Evolutionary conservation across 208 protist species (phyloP).

Genomic region (Wallacemonas collosoma): DNA sequence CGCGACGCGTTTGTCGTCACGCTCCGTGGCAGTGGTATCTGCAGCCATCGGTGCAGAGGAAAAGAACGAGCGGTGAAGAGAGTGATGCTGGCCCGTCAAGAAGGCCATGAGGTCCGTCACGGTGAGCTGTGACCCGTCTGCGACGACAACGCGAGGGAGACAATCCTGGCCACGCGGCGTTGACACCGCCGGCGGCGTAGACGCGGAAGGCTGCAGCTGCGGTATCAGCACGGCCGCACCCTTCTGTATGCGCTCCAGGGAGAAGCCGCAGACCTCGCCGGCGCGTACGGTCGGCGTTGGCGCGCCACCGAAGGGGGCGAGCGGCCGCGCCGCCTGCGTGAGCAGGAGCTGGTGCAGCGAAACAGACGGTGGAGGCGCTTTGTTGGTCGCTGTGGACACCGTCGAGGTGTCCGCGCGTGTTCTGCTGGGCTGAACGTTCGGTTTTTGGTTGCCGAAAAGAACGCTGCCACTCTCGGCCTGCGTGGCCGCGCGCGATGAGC

Average conservation of each 20-base stretch:
- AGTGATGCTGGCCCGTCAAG: constrained; percentile 43
- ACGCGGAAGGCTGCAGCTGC: background rate
- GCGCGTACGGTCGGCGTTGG: background rate
- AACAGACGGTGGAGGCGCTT: background rate
- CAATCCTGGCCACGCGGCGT: background rate
- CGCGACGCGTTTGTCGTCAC: no score
- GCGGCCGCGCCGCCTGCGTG: constrained; percentile 28
- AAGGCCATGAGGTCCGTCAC: constrained; percentile 51
- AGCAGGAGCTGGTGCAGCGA: constrained; percentile 48
- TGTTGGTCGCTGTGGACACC: background rate
- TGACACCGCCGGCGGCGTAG: constrained; percentile 6
- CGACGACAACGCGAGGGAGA: constrained; percentile 47
- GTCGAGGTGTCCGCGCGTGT: background rate
- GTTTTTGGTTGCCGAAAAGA: constrained; percentile 8
- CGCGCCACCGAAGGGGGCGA: background rate
- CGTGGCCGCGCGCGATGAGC: constrained; percentile 8
- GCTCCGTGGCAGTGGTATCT: no score
- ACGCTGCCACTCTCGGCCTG: constrained; percentile 12
- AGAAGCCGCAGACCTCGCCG: constrained; percentile 11
- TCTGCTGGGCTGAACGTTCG: background rate
- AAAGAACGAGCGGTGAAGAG: constrained; percentile 10
- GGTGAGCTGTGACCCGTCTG: constrained; percentile 39
- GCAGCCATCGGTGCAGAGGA: background rate
- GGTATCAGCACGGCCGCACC: constrained; percentile 9
- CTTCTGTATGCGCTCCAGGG: constrained; percentile 13